Conservation (phyloP, 768 basidiomycete species). For the Paxillus involutus region DNA sequence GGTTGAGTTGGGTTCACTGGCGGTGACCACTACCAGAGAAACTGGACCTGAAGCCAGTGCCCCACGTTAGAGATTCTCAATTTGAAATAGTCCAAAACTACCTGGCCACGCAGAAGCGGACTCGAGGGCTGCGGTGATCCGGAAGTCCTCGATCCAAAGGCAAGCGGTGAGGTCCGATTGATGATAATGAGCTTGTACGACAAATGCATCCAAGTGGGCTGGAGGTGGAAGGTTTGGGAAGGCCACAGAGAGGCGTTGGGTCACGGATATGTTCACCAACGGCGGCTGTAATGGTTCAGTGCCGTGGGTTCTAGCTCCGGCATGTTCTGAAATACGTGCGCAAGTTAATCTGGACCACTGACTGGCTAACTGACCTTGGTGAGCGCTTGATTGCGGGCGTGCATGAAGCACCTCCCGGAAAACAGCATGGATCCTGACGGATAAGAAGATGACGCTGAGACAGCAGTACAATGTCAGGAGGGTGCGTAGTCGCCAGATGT, state of each 20-base stretch:
- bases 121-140: conserved; percentile 31
- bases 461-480: conserved; percentile 39
- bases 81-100: conserved; percentile 12
- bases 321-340: not conserved
- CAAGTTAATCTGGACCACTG: not conserved
- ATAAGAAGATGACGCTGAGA: conserved; percentile 40
- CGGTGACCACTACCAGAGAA: conserved; percentile 48
- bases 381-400: not conserved
- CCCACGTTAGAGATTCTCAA: not conserved
- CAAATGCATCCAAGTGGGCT: conserved; percentile 36
- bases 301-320: not conserved
- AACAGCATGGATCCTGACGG: conserved; percentile 25
- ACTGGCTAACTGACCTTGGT: not conserved
- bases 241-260: conserved; percentile 37
- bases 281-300: conserved; percentile 15
- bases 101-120: conserved; percentile 48
- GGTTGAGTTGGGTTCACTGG: conserved; percentile 27
- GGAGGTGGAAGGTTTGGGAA: conserved; percentile 28
- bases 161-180: conserved; percentile 42
- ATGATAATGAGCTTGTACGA: conserved; percentile 23
- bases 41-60: conserved; percentile 39
- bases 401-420: conserved; percentile 2
- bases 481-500: conserved; percentile 31
- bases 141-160: conserved; percentile 43
- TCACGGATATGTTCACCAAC: conserved; percentile 28